phyloP scores from a whole-genome alignment of 768 basidiomycete species.

The Pleurotus platypus region DNA sequence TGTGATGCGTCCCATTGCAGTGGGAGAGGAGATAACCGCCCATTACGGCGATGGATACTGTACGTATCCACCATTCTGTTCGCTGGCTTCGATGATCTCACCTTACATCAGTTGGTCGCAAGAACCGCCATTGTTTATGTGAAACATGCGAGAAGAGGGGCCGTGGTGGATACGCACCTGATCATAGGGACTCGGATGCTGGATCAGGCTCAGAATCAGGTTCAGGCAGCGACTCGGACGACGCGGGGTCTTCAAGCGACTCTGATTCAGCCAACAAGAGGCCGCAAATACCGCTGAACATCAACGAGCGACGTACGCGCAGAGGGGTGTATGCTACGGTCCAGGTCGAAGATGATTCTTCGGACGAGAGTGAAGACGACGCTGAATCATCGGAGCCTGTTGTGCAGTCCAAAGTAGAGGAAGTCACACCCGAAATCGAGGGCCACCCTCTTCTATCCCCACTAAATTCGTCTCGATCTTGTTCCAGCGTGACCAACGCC shows the following conservation, averaged over 20 bases:
- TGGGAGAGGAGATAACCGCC: conserved; percentile 86
- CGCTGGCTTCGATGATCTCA: conserved; percentile 16
- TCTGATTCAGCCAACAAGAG: conserved; percentile 37
- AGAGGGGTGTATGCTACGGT: conserved; percentile 78
- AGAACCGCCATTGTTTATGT: conserved; percentile 76
- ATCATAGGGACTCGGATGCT: conserved; percentile 44
- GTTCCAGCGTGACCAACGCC: conserved; percentile 26
- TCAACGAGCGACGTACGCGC: conserved; percentile 78
- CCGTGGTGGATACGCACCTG: conserved; percentile 69
- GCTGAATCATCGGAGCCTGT: conserved; percentile 41
- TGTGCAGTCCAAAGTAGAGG: conserved; percentile 44
- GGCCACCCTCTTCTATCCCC: conserved; percentile 43
- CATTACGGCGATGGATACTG: conserved; percentile 91
- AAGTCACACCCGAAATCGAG: conserved; percentile 52
- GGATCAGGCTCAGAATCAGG: conserved; percentile 50
- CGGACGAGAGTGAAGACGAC: conserved; percentile 55
- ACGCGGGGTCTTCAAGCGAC: conserved; percentile 25
- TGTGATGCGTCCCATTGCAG: conserved; percentile 69
- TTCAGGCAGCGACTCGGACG: conserved; percentile 43
- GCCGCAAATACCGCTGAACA: conserved; percentile 42
- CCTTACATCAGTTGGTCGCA: conserved; percentile 50
- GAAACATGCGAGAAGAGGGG: conserved; percentile 81
- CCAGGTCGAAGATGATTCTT: conserved; percentile 53
- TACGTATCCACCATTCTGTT: conserved; percentile 37
- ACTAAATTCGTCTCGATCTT: conserved; percentile 33